These are phyloP conservation scores for Aspergillus pseudonomiae DNA, from an alignment of 2,329 filamentous ascomycete genomes.

Conservation along the genomic window DNA sequence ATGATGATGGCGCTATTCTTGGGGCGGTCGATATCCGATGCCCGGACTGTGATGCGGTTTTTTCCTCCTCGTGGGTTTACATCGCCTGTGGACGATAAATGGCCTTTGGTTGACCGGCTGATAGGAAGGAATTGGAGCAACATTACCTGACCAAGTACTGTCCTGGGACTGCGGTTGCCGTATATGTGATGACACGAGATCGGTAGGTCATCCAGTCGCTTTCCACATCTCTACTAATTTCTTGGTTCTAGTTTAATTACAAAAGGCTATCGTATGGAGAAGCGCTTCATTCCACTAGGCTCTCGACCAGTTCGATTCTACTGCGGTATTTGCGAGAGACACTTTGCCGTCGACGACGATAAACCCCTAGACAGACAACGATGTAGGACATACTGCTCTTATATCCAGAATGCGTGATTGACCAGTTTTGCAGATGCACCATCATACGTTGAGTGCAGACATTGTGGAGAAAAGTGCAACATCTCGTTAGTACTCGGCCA, in stretches of 20 bases:
- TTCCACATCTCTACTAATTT: background rate
- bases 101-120: constrained; percentile 4
- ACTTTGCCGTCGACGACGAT: constrained; percentile 26
- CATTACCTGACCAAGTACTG: constrained; percentile 35
- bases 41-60: constrained; percentile 34
- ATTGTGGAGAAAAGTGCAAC: constrained; percentile 27
- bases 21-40: constrained; percentile 28
- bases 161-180: constrained; percentile 30
- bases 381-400: constrained; percentile 16
- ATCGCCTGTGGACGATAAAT: background rate
- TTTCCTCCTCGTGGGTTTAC: constrained; percentile 30
- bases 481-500: constrained; percentile 21
- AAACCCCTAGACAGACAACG: constrained; percentile 20
- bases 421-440: constrained; percentile 17
- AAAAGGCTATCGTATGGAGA: constrained; percentile 36
- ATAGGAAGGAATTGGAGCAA: constrained; percentile 29
- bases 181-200: constrained; percentile 37
- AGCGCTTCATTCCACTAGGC: constrained; percentile 29
- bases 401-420: background rate
- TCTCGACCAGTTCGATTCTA: constrained; percentile 30
- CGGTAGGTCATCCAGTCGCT: constrained; percentile 22
- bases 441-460: constrained; percentile 22
- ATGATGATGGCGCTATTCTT: constrained; percentile 26
- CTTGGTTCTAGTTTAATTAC: constrained; percentile 29
- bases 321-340: constrained; percentile 29